Conservation (phyloP, 2,329 filamentous ascomycete genomes). For the Aureobasidium pullulans region DNA sequence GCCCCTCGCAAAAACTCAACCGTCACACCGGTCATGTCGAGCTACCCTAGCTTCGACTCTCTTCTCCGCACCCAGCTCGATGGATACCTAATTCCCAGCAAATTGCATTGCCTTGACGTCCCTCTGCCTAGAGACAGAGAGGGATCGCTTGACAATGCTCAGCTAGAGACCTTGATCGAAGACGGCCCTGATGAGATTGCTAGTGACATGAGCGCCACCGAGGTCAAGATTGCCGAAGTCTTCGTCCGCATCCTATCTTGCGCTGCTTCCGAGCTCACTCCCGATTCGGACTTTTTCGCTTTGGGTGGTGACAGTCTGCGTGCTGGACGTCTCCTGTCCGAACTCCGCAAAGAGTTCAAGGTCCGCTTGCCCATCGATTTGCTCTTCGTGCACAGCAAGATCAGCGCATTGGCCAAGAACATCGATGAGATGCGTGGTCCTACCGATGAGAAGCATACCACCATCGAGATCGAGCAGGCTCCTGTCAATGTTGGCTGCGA, state of each 20-base stretch:
- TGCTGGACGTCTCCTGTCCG: conserved; percentile 46
- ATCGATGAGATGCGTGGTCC: conserved; percentile 29
- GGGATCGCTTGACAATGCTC: conserved; percentile 22
- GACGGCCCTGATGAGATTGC: not conserved
- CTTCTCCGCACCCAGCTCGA: conserved; percentile 19
- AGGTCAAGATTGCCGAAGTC: conserved; percentile 36
- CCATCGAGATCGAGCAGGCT: conserved; percentile 15
- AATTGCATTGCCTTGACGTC: conserved; percentile 22
- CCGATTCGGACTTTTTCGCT: conserved; percentile 44
- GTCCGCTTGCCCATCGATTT: conserved; percentile 45
- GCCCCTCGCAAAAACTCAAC: conserved; percentile 19
- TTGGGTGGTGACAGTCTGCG: conserved; percentile 49
- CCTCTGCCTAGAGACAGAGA: conserved; percentile 21
- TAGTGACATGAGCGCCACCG: conserved; percentile 18
- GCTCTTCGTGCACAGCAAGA: conserved; percentile 44
- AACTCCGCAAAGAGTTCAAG: conserved; percentile 43
- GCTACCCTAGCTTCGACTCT: conserved; percentile 14
- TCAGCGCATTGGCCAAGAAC: conserved; percentile 32
- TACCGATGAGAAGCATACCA: conserved; percentile 10
- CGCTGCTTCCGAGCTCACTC: conserved; percentile 32
- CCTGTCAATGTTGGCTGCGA: conserved; percentile 26
- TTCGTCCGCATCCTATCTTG: conserved; percentile 42
- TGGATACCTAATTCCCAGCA: conserved; percentile 24
- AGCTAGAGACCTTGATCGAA: conserved; percentile 15
- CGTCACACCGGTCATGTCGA: not conserved